Conservation (phyloP, 2,329 filamentous ascomycete genomes). For the Ophiocordyceps sinensis region DNA sequence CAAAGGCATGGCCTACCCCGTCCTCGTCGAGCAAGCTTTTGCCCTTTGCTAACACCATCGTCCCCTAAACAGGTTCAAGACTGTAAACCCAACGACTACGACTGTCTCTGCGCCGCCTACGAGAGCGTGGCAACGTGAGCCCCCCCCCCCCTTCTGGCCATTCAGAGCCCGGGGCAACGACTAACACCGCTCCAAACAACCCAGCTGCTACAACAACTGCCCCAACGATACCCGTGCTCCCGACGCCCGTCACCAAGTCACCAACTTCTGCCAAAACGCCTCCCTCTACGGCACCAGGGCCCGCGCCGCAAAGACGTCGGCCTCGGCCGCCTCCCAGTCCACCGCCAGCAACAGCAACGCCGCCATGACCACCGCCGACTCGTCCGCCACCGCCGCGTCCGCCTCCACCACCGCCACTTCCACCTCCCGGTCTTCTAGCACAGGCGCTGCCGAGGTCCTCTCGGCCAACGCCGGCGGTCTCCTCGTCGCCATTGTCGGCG, state of each 20-base stretch:
- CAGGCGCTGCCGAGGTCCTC: conserved; percentile 11
- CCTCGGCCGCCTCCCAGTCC: conserved; percentile 8
- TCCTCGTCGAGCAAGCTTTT: not conserved
- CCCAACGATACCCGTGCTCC: conserved; percentile 28
- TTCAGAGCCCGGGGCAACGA: not conserved
- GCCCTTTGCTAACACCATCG: not conserved
- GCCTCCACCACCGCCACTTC: conserved; percentile 7
- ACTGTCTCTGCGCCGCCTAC: conserved; percentile 31
- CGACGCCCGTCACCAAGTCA: conserved; percentile 21
- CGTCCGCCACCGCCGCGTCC: conserved; percentile 6
- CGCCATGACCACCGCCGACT: conserved; percentile 7
- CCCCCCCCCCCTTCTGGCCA: not conserved
- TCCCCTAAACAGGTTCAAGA: conserved; percentile 12
- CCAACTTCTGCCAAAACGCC: conserved; percentile 30
- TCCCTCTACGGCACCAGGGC: conserved; percentile 25
- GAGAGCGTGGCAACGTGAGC: conserved; percentile 31
- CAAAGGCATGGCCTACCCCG: conserved; percentile 14
- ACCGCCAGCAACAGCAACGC: conserved; percentile 10
- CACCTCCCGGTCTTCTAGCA: conserved; percentile 9
- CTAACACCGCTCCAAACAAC: not conserved
- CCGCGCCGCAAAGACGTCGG: conserved; percentile 9
- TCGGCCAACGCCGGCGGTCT: conserved; percentile 18
- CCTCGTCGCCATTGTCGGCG: conserved; percentile 22
- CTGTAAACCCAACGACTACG: conserved; percentile 27
- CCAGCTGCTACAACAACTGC: conserved; percentile 42